Conservation (phyloP, 176 grass and related monocot genomes). For the Neostapfia colusana region DNA sequence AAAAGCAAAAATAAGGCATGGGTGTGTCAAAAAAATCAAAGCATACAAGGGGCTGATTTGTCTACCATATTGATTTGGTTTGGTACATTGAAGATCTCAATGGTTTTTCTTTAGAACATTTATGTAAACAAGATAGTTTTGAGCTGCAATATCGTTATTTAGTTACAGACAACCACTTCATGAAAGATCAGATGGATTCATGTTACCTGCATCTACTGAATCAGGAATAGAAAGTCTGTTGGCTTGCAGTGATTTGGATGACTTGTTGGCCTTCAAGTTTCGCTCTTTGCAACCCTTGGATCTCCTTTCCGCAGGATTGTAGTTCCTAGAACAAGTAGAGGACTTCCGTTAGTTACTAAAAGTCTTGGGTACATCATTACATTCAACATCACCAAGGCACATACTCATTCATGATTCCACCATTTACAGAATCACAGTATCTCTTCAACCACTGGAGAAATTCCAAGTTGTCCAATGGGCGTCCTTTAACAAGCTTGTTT, state of each 20-base stretch:
- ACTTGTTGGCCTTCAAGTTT: conserved; percentile 51
- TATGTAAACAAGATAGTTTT: not conserved
- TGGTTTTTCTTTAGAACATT: not conserved
- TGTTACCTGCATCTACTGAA: conserved; percentile 45
- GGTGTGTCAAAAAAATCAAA: not conserved
- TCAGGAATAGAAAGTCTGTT: conserved; percentile 51
- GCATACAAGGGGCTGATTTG: not conserved
- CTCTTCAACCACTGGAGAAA: conserved; percentile 93
- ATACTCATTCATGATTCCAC: conserved; percentile 89
- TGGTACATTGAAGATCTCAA: not conserved
- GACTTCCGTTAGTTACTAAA: not conserved
- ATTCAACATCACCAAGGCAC: conserved; percentile 21
- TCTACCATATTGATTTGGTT: not conserved
- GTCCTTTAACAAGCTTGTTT: conserved; percentile 88
- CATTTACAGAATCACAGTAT: conserved; percentile 88
- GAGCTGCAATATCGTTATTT: not conserved
- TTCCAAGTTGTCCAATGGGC: conserved; percentile 85
- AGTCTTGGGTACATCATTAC: not conserved
- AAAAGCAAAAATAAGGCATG: not conserved
- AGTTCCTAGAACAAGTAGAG: conserved; percentile 62
- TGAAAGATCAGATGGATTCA: not conserved
- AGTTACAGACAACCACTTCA: not conserved
- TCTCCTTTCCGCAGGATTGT: conserved; percentile 77
- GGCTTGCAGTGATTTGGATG: conserved; percentile 69
- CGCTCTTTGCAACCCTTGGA: conserved; percentile 73